Base-by-base conservation (phyloP, 139 green algal species). In the Volvox reticuliferus region DNA sequence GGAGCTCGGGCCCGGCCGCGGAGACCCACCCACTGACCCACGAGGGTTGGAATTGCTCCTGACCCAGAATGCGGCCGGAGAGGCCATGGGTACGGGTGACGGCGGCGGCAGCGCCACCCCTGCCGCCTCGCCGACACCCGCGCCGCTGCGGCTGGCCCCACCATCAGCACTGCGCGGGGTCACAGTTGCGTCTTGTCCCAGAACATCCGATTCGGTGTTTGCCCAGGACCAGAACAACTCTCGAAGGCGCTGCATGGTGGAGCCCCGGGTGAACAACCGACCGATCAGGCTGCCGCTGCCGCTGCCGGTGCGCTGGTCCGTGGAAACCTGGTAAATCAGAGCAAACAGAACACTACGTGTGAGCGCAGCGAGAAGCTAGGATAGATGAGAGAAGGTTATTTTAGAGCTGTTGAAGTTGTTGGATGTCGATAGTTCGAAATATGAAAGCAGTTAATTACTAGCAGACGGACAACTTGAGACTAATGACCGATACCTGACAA, bases 191-290 rank as follows among this genome's bases (percentile, higher is more conserved):
- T 82, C 32, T 61, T 82, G 76, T 61, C 28, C 73, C 19, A 9
- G 73, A 32, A 9, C 62, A 63, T 71, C 61, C 12, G 28, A 20
- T 1, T 87, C 81, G 9, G 67, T 21, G 28, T 21, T 26, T 32
- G 82, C 63, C 82, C 82, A 88, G 63, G 50, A 35, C 50, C 71
- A 33, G 65, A 88, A 88, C 24, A 88, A 62, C 24, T 50, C 69
- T 6, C 69, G 32, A 62, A 88, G 17, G 22, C 71, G 36, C 82
- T 79, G 71, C 30, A 88, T 68, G 32, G 82, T 88, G 26, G 63
- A 79, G 63, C 71, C 69, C 22, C 82, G 82, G 0, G 63, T 63
- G 62, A 79, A 88, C 17, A 88, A 30, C 20, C 63, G 33, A 13
- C 82, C 82, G 19, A 88, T 32, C 12, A 88, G 6, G 33, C 82